A percentile compares a stretch with the other conserved stretches of the same genome.
These are phyloP conservation scores for Calonectria pseudoturangicola DNA, from an alignment of 2,329 filamentous ascomycete species.

Conservation along the genomic window DNA sequence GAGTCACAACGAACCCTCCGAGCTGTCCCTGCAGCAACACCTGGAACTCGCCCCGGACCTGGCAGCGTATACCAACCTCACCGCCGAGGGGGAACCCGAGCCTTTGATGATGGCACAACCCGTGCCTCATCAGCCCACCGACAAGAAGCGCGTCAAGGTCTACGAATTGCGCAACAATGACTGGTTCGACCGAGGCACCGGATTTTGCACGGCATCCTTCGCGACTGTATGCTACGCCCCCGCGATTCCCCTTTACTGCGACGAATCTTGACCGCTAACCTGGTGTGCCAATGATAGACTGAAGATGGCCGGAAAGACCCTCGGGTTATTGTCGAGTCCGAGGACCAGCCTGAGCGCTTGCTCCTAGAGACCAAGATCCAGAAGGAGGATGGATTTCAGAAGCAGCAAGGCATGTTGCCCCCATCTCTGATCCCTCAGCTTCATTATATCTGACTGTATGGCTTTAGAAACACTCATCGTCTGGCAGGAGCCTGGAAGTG, in stretches of 20 bases:
- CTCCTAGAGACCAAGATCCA: constrained; percentile 92
- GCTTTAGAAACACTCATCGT: constrained; percentile 93
- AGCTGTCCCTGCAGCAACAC: constrained; percentile 77
- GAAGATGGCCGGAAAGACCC: constrained; percentile 84
- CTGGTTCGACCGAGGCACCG: constrained; percentile 98
- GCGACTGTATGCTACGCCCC: constrained; percentile 77
- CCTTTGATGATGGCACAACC: constrained; percentile 82
- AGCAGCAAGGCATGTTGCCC: constrained; percentile 87
- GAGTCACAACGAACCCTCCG: constrained; percentile 70
- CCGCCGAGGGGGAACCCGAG: constrained; percentile 73
- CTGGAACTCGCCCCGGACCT: constrained; percentile 74
- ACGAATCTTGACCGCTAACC: constrained; percentile 52
- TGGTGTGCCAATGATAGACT: constrained; percentile 62
- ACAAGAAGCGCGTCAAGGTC: constrained; percentile 93
- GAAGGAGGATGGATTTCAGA: constrained; percentile 97
- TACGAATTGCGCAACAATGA: constrained; percentile 99
- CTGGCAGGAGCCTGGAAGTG: constrained; percentile 91
- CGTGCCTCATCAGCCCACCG: constrained; percentile 80
- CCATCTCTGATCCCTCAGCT: constrained; percentile 34
- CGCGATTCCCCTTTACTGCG: constrained; percentile 38
- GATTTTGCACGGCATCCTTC: constrained; percentile 90
- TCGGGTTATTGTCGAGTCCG: constrained; percentile 92
- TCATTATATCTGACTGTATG: constrained; percentile 54
- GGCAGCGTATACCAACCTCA: constrained; percentile 69
- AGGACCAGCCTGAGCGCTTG: constrained; percentile 89